Base-by-base conservation (phyloP, 768 basidiomycete species). In the Suillus fuscotomentosus region DNA sequence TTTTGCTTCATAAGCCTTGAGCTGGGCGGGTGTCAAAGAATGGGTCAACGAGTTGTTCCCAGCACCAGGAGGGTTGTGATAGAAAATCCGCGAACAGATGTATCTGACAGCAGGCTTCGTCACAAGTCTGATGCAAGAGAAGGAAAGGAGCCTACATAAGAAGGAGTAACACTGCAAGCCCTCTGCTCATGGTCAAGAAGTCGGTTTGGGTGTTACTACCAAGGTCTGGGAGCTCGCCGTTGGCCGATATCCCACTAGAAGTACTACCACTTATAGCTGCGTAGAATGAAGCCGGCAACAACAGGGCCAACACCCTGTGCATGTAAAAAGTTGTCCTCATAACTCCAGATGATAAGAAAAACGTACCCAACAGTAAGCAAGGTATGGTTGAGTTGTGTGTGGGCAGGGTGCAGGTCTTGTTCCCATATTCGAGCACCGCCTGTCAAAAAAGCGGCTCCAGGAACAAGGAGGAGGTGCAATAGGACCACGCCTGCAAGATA, bases 401-500 rank as follows among this genome's bases (percentile, higher is more conserved):
- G 70, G 68, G 88, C 86, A 2, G 88, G 87, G 68, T 90, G 86
- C 10, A 92, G 76, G 61, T 88, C 81, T 73, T 92, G 90, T 57
- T 89, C 83, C 70, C 84, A 77, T 34, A 91, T 79, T 24, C 83
- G 81, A n/a, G 85, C 86, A 53, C 90, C 90, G 27, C 90, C 90
- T 2, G 83, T 83, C n/a, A 91, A 78, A 71, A 91, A 92, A 0
- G 89, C 80, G 5, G 83, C 79, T 3, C 90, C 90, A 0, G 90
- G 90, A 51, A 92, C 79, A 15, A 92, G 81, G 1, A 92, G 80
- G 1, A 91, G 80, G 72, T 90, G 90, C 11, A 92, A 79, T n/a
- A 92, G 75, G 7, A 91, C 81, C 9, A 92, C 90, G 20, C 90
- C 88, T 86, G 64, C 8, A 59, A 24, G 1, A 41, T 34, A 3